Conservation (phyloP, 108 stramenopile genomes). For the Craspedostauros australis region DNA sequence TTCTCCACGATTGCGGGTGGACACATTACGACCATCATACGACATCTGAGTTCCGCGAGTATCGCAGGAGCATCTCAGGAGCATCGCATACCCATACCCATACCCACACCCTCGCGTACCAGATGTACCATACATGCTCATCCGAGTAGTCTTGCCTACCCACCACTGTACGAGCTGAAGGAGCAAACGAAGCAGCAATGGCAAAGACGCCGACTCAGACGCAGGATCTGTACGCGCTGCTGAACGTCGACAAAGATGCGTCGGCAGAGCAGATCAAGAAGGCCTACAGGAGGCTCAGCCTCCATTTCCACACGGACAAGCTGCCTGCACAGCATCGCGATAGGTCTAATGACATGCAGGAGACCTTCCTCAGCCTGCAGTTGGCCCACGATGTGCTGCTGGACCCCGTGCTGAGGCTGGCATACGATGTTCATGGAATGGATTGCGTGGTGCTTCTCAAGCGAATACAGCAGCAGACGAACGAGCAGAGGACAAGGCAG, state of each 20-base stretch:
- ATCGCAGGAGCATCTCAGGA: too few relatives aligned
- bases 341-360: constrained; percentile 21
- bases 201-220: too few relatives aligned
- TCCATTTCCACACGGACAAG: constrained; percentile 58
- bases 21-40: too few relatives aligned
- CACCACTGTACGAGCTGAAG: too few relatives aligned
- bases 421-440: constrained; percentile 41
- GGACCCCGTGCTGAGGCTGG: constrained; percentile 46
- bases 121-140: too few relatives aligned
- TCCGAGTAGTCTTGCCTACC: too few relatives aligned
- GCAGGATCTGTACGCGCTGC: constrained; percentile 46
- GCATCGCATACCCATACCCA: too few relatives aligned
- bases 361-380: constrained; percentile 18
- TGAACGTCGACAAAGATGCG: constrained; percentile 34
- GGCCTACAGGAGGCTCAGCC: constrained; percentile 32
- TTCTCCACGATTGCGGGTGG: too few relatives aligned
- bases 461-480: constrained; percentile 21
- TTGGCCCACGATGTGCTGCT: constrained; percentile 38
- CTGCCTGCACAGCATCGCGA: constrained; percentile 17
- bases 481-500: constrained; percentile 11
- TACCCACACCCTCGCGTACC: too few relatives aligned
- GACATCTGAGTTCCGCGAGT: too few relatives aligned
- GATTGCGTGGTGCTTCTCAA: constrained; percentile 33
- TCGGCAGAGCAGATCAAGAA: constrained; percentile 35
- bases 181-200: too few relatives aligned